Evolutionary conservation across 805 yeast genomes (phyloP).

Genomic region (Candida saitoana): DNA sequence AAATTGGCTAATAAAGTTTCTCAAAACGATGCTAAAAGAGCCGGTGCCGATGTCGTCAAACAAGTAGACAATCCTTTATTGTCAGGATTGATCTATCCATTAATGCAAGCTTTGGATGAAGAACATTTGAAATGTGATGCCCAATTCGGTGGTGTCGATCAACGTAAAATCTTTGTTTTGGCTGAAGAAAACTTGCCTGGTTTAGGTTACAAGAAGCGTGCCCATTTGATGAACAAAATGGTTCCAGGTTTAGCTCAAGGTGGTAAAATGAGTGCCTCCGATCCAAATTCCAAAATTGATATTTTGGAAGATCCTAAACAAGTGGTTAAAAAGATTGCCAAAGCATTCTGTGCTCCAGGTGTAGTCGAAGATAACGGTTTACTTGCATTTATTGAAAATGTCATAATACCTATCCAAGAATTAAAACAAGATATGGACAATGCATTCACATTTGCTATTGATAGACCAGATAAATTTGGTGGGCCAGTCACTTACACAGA

Average conservation of each 20-base stretch:
- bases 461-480: slow-evolving; percentile 96
- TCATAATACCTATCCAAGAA: slow-evolving; percentile 80
- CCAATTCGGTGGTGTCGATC: slow-evolving; percentile 99
- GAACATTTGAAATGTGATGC: slow-evolving; percentile 83
- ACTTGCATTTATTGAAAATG: slow-evolving; percentile 78
- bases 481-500: slow-evolving; percentile 77
- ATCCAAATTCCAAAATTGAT: slow-evolving; percentile 96
- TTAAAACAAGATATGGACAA: slow-evolving; percentile 55
- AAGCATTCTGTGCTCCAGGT: slow-evolving; percentile 96
- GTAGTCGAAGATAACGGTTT: slow-evolving; percentile 85
- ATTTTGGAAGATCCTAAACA: slow-evolving; percentile 81
- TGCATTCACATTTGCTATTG: slow-evolving; percentile 62
- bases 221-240: slow-evolving; percentile 98
- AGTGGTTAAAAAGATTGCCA: slow-evolving; percentile 84
- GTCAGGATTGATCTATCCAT: slow-evolving; percentile 91
- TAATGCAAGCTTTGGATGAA: slow-evolving; percentile 98
- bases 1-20: slow-evolving; percentile 78
- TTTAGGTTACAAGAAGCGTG: slow-evolving; percentile 93
- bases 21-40: slow-evolving; percentile 95
- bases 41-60: slow-evolving; percentile 99
- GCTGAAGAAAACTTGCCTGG: slow-evolving; percentile 91
- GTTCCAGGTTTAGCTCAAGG: slow-evolving; percentile 97
- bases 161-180: slow-evolving; percentile 92
- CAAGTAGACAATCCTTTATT: slow-evolving; percentile 93
- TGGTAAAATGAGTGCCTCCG: slow-evolving; percentile 98